A percentile compares a stretch with the other conserved stretches of the same genome.
phyloP scores from a whole-genome alignment of 768 basidiomycete species.

The Russula lepida region DNA sequence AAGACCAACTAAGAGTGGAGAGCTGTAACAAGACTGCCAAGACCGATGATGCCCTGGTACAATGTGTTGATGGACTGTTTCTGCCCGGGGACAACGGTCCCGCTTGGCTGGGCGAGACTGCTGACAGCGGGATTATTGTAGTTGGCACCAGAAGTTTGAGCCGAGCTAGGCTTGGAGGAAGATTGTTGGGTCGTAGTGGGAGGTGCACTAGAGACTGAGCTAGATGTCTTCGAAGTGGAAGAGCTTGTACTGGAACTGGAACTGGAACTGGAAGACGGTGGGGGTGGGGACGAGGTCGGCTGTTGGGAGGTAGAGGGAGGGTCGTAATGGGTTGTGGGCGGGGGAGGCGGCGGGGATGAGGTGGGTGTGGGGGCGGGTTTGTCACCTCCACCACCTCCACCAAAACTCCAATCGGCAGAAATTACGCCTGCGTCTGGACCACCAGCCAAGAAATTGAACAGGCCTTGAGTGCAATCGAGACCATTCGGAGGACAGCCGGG shows the following conservation, averaged over 20 bases:
- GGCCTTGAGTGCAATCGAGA: constrained; percentile 39
- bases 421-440: constrained; percentile 29
- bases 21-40: background rate
- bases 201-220: background rate
- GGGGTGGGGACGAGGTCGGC: background rate
- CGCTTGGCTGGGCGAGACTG: background rate
- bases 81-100: background rate
- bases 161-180: background rate
- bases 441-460: constrained; percentile 37
- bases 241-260: constrained; percentile 3
- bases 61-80: background rate
- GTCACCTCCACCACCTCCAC: no score
- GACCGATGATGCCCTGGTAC: background rate
- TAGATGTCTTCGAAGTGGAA: background rate
- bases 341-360: background rate
- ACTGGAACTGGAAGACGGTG: background rate
- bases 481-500: constrained; percentile 31
- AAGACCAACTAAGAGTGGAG: background rate
- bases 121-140: background rate
- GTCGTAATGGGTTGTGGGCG: background rate
- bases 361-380: background rate
- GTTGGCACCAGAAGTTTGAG: background rate
- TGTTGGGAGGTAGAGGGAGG: background rate
- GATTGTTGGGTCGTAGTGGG: background rate
- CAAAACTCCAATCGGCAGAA: constrained; percentile 34